Conservation (phyloP, 306 rosid genomes). For the Prunus salicina region DNA sequence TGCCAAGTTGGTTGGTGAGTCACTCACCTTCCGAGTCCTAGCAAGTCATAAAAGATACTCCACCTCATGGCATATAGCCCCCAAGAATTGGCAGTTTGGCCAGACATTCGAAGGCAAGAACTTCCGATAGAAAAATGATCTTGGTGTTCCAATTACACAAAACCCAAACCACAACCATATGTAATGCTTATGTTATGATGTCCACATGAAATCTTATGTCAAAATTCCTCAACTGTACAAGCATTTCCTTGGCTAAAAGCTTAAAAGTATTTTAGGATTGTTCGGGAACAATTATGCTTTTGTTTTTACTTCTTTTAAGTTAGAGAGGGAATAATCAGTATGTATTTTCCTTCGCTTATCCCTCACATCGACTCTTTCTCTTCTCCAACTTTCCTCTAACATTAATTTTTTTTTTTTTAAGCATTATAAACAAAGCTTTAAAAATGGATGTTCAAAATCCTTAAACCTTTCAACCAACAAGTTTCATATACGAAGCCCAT, state of each 20-base stretch:
- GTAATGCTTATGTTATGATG: too few relatives aligned
- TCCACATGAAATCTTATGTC: background rate
- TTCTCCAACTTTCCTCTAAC: background rate
- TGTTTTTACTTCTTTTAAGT: too few relatives aligned
- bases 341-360: too few relatives aligned
- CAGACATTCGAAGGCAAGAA: conserved; percentile 68
- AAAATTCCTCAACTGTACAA: background rate
- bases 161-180: too few relatives aligned
- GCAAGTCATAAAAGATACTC: conserved; percentile 49
- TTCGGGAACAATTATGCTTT: too few relatives aligned
- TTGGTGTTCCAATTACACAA: too few relatives aligned
- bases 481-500: background rate
- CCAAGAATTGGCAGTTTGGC: conserved; percentile 61
- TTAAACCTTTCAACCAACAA: background rate
- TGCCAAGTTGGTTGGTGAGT: conserved; percentile 50
- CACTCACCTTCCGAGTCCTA: conserved; percentile 54
- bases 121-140: conserved; percentile 15
- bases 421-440: background rate
- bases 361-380: too few relatives aligned
- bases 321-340: too few relatives aligned
- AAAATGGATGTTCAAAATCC: background rate
- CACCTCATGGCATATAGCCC: conserved; percentile 40
- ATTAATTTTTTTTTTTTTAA: too few relatives aligned
- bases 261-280: too few relatives aligned
- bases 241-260: too few relatives aligned